A percentile compares a stretch with the other conserved stretches of the same genome.
Conservation (phyloP, 257 asterid species). For the Solanum habrochaites region DNA sequence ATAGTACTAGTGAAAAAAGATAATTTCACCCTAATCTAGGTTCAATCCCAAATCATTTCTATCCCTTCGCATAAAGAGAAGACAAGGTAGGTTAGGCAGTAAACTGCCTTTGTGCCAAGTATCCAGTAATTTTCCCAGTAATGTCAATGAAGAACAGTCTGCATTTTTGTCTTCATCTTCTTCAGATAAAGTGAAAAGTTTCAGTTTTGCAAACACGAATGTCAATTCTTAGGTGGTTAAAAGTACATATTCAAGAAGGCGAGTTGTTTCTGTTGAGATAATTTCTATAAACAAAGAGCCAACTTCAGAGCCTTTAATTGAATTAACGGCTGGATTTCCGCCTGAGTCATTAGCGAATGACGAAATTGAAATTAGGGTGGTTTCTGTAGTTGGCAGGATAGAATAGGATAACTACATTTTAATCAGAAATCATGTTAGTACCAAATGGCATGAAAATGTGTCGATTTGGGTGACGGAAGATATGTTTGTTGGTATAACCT, state of each 20-base stretch:
- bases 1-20: background rate
- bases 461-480: no score
- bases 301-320: background rate
- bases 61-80: conserved; percentile 29
- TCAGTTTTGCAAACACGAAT: background rate
- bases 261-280: conserved; percentile 53
- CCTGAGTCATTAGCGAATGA: background rate
- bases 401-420: no score
- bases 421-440: no score
- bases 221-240: background rate
- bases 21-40: conserved; percentile 1
- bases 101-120: conserved; percentile 32
- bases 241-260: conserved; percentile 6
- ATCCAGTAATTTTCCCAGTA: conserved; percentile 6
- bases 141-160: background rate
- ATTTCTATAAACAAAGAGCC: conserved; percentile 67
- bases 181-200: background rate
- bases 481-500: no score
- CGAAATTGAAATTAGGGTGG: background rate
- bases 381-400: background rate
- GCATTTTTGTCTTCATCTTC: background rate
- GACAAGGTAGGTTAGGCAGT: conserved; percentile 60
- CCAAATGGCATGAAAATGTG: no score
- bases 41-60: conserved; percentile 18
- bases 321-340: no score